Conservation (phyloP, 495 filamentous ascomycete genomes). For the Annulohypoxylon maeteangense region DNA sequence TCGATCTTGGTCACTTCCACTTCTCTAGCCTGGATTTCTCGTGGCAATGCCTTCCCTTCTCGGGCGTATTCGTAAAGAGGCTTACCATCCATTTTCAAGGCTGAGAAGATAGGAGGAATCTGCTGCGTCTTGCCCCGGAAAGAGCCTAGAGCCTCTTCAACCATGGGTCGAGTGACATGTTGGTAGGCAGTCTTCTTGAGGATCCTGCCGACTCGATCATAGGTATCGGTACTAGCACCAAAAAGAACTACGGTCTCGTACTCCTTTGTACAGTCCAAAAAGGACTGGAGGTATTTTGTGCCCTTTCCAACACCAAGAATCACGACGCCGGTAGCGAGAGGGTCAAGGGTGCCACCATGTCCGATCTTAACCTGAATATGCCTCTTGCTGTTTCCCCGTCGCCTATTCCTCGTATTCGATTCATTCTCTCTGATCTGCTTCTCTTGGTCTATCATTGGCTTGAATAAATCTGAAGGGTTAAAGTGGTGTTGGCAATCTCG, state of each 20-base stretch:
- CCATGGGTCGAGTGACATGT: conserved; percentile 78
- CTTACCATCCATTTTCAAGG: conserved; percentile 89
- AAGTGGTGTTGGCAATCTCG: conserved; percentile 84
- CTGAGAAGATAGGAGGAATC: conserved; percentile 90
- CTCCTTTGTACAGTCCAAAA: conserved; percentile 87
- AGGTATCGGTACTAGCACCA: conserved; percentile 91
- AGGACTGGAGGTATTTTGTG: conserved; percentile 81
- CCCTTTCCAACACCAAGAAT: conserved; percentile 87
- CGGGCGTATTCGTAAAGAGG: conserved; percentile 94
- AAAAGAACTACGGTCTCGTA: conserved; percentile 93
- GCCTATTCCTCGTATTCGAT: conserved; percentile 63
- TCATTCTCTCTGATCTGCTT: conserved; percentile 61
- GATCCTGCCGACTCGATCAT: conserved; percentile 86
- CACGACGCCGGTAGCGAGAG: conserved; percentile 91
- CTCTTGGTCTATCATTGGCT: conserved; percentile 75
- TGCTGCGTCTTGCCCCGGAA: conserved; percentile 93
- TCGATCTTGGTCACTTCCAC: conserved; percentile 81
- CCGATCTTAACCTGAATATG: conserved; percentile 87
- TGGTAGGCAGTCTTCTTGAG: conserved; percentile 76
- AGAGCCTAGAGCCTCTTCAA: conserved; percentile 77
- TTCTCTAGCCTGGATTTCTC: conserved; percentile 81
- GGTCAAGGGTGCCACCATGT: conserved; percentile 95
- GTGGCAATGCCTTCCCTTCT: conserved; percentile 82
- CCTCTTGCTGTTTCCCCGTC: conserved; percentile 61
- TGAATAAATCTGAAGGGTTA: conserved; percentile 81